Base-by-base conservation (phyloP, 2,329 filamentous ascomycete genomes). In the Aureobasidium sp. region DNA sequence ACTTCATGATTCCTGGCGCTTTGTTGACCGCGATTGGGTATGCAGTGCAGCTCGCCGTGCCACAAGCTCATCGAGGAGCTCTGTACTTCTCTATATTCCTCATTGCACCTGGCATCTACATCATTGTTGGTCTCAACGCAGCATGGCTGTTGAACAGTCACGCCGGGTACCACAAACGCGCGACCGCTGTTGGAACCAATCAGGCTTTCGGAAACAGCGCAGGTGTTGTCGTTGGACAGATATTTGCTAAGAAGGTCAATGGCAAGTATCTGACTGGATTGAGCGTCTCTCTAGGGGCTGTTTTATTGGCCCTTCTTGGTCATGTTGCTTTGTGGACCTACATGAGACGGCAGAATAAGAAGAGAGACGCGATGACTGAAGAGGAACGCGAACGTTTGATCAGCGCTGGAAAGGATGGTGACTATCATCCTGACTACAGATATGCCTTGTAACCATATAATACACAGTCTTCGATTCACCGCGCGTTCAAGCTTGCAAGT, bases 51-150 rank as follows among this genome's bases (percentile, higher is more conserved):
- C 79, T 91, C 45, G 82, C 85, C 1, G 48, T 51, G 10, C 48
- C 48, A 25, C 76, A 85, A 49, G 76, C 79, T 2, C 73, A 82
- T 1, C 77, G 82, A 0, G 85, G 83, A 0, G 87, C 85, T 10
- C 86, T 88, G 66, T 92, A 91, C 68, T 87, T 89, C 65, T 88
- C 84, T 1, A 90, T 88, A 64, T 88, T 91, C 71, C 75, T 93
- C n/a, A 83, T 91, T 0, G 88, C 89, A 0, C 80, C 85, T 63
- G 89, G 89, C 0, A 71, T 92, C 5, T 92, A 91, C 66, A 79
- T 83, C 14, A 74, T 75, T 7, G 80, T 83, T 11, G 81, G 81
- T 1, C 67, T 85, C 29, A 81, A 81, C 6, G 72, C 84, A 10
- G 81, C 81, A 5, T 84, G 82, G 82, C 64, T 87, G 48, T 82